A percentile compares a stretch with the other conserved stretches of the same genome.
Evolutionary conservation across 164 flowering plant species (phyloP).

Genomic region (Piper betle): DNA sequence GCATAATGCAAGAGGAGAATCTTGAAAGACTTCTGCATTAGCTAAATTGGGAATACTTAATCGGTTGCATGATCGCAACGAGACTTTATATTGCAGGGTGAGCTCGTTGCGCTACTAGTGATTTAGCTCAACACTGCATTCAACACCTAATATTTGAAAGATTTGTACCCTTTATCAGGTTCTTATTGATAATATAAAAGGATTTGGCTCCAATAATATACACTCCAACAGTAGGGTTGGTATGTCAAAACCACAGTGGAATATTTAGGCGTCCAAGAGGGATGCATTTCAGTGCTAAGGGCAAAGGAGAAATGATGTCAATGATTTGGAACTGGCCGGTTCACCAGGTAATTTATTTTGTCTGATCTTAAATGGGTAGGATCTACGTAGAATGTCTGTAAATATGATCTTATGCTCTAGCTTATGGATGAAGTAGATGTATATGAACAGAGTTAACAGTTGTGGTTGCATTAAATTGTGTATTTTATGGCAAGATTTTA

Average conservation of each 20-base stretch:
- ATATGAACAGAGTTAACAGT: neutral
- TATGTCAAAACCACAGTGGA: conserved; percentile 93
- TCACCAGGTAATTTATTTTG: conserved; percentile 33
- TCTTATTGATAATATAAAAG: conserved; percentile 85
- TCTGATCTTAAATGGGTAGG: no score
- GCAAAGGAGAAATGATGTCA: conserved; percentile 99
- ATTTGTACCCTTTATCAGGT: conserved; percentile 38
- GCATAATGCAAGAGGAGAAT: conserved; percentile 58
- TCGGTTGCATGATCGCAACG: conserved; percentile 96
- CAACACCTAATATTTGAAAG: conserved; percentile 3
- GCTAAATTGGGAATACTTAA: conserved; percentile 97
- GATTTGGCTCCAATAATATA: conserved; percentile 95
- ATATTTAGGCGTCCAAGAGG: conserved; percentile 98
- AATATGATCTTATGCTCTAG: no score
- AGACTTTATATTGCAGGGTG: conserved; percentile 88
- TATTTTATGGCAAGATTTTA: conserved; percentile 3
- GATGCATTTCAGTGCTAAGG: conserved; percentile 98
- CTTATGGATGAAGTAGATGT: neutral
- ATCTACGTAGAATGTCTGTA: no score
- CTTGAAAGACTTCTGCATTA: conserved; percentile 39
- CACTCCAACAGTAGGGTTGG: conserved; percentile 97
- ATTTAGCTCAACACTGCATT: neutral
- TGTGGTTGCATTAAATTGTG: neutral
- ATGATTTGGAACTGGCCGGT: conserved; percentile 99
- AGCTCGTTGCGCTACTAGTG: no score